Conservation (phyloP, 1,284 basidiomycete genomes). For the Tausonia pullulans region DNA sequence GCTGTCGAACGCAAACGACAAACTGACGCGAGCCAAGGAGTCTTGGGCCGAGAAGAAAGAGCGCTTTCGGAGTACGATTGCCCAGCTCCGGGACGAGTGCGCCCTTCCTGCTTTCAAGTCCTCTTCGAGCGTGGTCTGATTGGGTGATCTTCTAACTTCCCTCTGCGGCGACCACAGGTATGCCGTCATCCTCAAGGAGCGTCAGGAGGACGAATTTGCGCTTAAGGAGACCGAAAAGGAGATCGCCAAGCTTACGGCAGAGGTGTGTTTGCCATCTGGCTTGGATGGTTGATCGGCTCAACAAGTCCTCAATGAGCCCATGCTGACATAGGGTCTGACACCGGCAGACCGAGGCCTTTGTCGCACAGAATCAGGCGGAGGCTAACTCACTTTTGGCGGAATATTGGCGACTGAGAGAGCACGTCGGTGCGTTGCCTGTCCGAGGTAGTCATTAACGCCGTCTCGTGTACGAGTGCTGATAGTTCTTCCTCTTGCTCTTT, state of each 20-base stretch:
- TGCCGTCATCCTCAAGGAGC: constrained; percentile 54
- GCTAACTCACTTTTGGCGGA: constrained; percentile 57
- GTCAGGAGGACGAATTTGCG: constrained; percentile 46
- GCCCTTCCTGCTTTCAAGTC: constrained; percentile 40
- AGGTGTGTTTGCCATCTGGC: constrained; percentile 39
- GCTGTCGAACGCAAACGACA: constrained; percentile 60
- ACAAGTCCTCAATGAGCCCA: background rate
- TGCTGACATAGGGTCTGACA: background rate
- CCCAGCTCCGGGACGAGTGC: constrained; percentile 56
- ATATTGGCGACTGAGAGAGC: constrained; percentile 62
- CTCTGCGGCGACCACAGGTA: constrained; percentile 46
- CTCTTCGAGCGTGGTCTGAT: constrained; percentile 11
- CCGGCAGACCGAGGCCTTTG: constrained; percentile 54
- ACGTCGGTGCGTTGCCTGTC: constrained; percentile 45
- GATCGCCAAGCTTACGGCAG: constrained; percentile 51
- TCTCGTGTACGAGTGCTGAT: background rate
- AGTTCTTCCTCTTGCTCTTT: background rate
- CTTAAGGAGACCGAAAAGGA: constrained; percentile 58
- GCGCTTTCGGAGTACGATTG: constrained; percentile 54
- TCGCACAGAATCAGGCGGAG: constrained; percentile 55
- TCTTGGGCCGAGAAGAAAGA: constrained; percentile 61
- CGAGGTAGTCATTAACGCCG: background rate
- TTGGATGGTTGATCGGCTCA: background rate
- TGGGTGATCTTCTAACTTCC: constrained; percentile 44
- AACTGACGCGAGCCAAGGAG: constrained; percentile 57